Base-by-base conservation (phyloP, 306 rosid species). In the Ormosia emarginata region DNA sequence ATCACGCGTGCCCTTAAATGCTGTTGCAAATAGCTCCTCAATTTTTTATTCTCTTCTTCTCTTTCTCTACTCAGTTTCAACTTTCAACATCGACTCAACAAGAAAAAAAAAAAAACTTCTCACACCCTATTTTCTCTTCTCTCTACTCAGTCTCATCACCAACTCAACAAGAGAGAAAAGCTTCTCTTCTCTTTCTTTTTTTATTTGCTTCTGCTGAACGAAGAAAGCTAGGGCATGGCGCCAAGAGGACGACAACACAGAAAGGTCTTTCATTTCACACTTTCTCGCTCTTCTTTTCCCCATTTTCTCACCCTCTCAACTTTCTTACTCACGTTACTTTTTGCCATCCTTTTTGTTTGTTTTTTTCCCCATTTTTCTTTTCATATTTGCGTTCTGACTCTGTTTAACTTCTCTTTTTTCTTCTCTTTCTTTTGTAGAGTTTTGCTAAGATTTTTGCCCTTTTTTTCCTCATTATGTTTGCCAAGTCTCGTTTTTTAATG, bases 231-330 rank as follows among this genome's bases (percentile, higher is more conserved):
- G 13, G n/a, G 36, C 37, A 84, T 84, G 88, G 66, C 80, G 8
- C 34, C 85, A 12, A 76, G 88, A 63, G 2, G 71, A 55, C 49
- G 80, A 43, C 5, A 9, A 11, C 61, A 3, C 62, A 43, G 57
- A 81, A 43, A 46, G 83, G 85, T 85, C 47, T 11, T 80, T 30
- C 70, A 29, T 46, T 75, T 84, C 63, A 7, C 34, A 0, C n/a
- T 57, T 40, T 49, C 33, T 37, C 40, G 13, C 15, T 33, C 44
- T n/a, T 72, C 49, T 62, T 15, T 4, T 18, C 4, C 34, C 8
- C 13, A 7, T 47, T 47, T 12, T 34, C 61, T 29, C 46, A 1
- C 47, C 13, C 59, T 36, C 10, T 11, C 52, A 62, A 6, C 63
- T 17, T 47, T 61, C 64, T 7, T 14, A 5, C 52, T 39, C 65